phyloP scores from a whole-genome alignment of 805 yeast genomes.

The Cyberlindnera xylosilytica region DNA sequence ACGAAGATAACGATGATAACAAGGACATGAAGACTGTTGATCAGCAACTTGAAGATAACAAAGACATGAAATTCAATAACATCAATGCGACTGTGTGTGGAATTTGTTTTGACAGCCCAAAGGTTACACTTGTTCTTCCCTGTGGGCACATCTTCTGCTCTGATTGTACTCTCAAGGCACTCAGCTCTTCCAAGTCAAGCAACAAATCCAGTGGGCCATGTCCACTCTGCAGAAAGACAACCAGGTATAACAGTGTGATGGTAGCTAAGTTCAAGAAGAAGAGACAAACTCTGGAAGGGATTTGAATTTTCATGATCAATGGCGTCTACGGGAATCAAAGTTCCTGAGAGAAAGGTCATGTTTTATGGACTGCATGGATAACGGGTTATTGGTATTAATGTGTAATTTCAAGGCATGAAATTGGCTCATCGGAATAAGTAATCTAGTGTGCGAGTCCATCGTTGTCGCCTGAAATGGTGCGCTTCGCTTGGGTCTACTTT shows the following conservation, averaged over 20 bases:
- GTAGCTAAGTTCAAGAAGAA: constrained; percentile 33
- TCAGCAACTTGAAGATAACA: constrained; percentile 27
- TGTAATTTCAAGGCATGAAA: too few relatives aligned
- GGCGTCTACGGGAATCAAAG: too few relatives aligned
- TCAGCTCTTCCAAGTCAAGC: constrained; percentile 33
- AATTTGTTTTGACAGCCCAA: constrained; percentile 54
- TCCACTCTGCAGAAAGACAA: constrained; percentile 39
- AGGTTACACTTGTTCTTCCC: constrained; percentile 43
- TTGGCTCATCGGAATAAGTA: too few relatives aligned
- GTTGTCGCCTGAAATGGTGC: too few relatives aligned
- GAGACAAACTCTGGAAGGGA: constrained; percentile 15
- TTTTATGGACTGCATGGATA: too few relatives aligned
- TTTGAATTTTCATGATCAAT: constrained; percentile 2
- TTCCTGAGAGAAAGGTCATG: too few relatives aligned
- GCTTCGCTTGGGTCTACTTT: too few relatives aligned
- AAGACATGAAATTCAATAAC: constrained; percentile 13
- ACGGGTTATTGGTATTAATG: too few relatives aligned
- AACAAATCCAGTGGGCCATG: constrained; percentile 36
- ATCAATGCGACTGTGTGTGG: constrained; percentile 38
- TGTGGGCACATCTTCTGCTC: constrained; percentile 61
- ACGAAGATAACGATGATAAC: constrained; percentile 19
- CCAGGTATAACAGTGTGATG: constrained; percentile 30
- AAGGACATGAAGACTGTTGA: constrained; percentile 31
- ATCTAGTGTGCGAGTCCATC: too few relatives aligned
- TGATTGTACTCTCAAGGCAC: constrained; percentile 47